Evolutionary conservation across 345 rosid genomes (phyloP).

Genomic region (Corchorus olitorius): DNA sequence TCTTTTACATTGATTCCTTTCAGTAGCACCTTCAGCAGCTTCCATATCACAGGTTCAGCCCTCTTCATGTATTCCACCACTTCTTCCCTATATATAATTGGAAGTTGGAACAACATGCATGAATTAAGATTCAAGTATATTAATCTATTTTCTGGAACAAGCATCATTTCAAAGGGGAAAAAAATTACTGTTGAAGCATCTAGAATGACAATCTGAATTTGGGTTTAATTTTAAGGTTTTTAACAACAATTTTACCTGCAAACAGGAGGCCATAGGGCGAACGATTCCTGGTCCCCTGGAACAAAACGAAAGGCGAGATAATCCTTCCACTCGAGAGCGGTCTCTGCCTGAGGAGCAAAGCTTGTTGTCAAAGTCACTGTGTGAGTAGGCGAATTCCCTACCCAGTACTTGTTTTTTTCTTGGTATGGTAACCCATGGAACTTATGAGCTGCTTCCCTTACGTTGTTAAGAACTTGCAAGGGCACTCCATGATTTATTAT

Average conservation of each 20-base stretch:
- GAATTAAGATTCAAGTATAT: not conserved
- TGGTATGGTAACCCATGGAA: constrained; percentile 26
- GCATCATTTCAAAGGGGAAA: no score
- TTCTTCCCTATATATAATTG: constrained; percentile 6
- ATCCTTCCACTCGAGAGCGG: constrained; percentile 34
- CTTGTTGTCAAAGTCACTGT: constrained; percentile 26
- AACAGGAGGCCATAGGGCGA: constrained; percentile 28
- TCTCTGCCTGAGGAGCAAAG: constrained; percentile 22
- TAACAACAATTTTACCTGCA: constrained; percentile 22
- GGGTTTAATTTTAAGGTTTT: not conserved
- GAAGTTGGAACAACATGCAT: not conserved
- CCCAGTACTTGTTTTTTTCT: constrained; percentile 25
- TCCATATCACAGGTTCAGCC: constrained; percentile 23
- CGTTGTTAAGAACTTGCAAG: constrained; percentile 13
- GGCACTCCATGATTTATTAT: constrained; percentile 37
- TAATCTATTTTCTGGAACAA: no score
- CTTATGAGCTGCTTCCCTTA: constrained; percentile 27
- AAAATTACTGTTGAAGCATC: no score
- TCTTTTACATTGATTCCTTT: constrained; percentile 25
- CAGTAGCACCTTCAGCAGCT: constrained; percentile 26
- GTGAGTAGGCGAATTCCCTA: constrained; percentile 17
- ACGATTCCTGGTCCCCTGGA: constrained; percentile 14
- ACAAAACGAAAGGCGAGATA: constrained; percentile 16
- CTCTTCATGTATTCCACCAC: constrained; percentile 27
- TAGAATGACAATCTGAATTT: not conserved